Percentiles rank a stretch among this genome's conserved stretches.
These are phyloP conservation scores for Helianthus annuus DNA, from an alignment of 129 eudicot species.

Conservation along the genomic window DNA sequence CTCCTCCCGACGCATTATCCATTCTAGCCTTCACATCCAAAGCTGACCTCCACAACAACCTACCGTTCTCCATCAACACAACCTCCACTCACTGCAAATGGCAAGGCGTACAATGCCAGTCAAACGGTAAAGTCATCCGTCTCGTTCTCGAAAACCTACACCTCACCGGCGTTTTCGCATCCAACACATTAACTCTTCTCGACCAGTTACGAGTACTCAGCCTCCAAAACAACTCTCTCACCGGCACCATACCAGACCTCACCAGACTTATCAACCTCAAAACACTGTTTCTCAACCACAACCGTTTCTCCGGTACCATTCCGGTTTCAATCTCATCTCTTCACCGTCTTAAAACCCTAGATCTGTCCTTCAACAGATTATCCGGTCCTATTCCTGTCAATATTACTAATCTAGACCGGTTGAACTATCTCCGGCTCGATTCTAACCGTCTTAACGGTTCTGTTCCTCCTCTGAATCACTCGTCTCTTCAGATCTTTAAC, in stretches of 20 bases:
- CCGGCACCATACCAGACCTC: constrained; percentile 82
- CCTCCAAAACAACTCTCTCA: constrained; percentile 68
- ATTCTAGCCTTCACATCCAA: constrained; percentile 66
- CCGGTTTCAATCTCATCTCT: constrained; percentile 66
- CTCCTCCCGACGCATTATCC: constrained; percentile 41
- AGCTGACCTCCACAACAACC: constrained; percentile 61
- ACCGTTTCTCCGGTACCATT: constrained; percentile 55
- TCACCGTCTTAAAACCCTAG: constrained; percentile 70
- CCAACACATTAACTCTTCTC: constrained; percentile 56
- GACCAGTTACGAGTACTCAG: constrained; percentile 82
- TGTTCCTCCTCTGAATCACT: constrained; percentile 68
- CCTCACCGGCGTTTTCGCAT: constrained; percentile 60
- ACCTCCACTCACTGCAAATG: constrained; percentile 56
- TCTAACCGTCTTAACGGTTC: constrained; percentile 71
- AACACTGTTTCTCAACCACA: constrained; percentile 61
- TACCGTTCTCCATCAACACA: constrained; percentile 39
- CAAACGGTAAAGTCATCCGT: constrained; percentile 42
- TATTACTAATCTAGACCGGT: constrained; percentile 42
- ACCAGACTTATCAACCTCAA: constrained; percentile 62
- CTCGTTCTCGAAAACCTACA: constrained; percentile 41
- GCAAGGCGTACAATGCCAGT: constrained; percentile 65
- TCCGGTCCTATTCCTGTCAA: constrained; percentile 51
- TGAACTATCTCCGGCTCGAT: constrained; percentile 62
- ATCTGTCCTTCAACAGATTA: constrained; percentile 65
- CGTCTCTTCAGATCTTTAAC: constrained; percentile 60